A percentile compares a stretch with the other conserved stretches of the same genome.
Conservation (phyloP, 2,329 filamentous ascomycete species). For the Talaromyces sp. region DNA sequence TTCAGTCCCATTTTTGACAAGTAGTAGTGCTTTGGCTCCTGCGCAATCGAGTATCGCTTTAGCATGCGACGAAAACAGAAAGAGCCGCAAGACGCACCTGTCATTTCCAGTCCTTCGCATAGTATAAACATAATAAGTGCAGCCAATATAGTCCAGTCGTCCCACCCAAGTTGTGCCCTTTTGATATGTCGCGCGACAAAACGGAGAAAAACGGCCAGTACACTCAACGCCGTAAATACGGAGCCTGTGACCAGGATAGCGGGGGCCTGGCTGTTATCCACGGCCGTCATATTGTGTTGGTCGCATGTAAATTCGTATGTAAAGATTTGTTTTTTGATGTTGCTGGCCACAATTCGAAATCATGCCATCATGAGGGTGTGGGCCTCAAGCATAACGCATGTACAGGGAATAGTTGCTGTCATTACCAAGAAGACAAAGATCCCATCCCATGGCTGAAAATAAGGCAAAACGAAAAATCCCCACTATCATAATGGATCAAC, state of each 20-base stretch:
- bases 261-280: neutral
- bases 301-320: neutral
- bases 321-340: too few relatives aligned
- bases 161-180: neutral
- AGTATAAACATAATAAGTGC: neutral
- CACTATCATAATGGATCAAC: neutral
- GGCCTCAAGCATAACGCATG: neutral
- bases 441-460: neutral
- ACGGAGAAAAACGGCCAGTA: neutral
- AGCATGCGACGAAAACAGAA: neutral
- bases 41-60: neutral
- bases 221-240: neutral
- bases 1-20: neutral
- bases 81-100: neutral
- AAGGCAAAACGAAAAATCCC: neutral
- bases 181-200: neutral
- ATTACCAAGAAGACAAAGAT: neutral
- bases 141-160: neutral
- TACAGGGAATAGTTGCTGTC: neutral
- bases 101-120: neutral
- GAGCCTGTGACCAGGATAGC: neutral
- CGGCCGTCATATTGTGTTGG: neutral
- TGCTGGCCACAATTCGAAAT: neutral
- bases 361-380: neutral
- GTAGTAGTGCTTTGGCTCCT: neutral